Percentiles rank a stretch among this genome's conserved stretches.
phyloP scores from a whole-genome alignment of 768 basidiomycete genomes.

The Russula griseocarnosa region DNA sequence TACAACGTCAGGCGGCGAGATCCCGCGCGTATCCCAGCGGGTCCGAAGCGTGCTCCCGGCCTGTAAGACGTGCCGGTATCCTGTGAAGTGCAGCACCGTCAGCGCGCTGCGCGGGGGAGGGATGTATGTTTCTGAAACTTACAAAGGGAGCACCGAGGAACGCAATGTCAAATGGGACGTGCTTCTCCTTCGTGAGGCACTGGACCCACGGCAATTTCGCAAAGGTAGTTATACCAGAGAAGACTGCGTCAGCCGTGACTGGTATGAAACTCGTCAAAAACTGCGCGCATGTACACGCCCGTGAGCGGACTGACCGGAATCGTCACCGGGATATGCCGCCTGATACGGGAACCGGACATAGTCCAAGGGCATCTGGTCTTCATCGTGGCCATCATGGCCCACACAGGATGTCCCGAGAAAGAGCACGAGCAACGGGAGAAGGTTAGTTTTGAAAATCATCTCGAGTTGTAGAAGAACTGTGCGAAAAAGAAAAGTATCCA shows the following conservation, averaged over 20 bases:
- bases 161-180: constrained; percentile 69
- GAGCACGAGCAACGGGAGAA: constrained; percentile 9
- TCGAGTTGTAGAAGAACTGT: background rate
- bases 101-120: background rate
- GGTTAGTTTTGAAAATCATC: constrained; percentile 4
- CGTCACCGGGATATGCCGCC: constrained; percentile 51
- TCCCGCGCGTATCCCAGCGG: constrained; percentile 76
- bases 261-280: background rate
- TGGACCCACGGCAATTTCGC: constrained; percentile 83
- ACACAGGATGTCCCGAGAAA: constrained; percentile 23
- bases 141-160: constrained; percentile 79
- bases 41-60: constrained; percentile 82
- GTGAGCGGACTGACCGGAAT: constrained; percentile 45
- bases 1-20: constrained; percentile 71
- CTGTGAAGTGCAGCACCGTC: constrained; percentile 33
- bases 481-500: background rate
- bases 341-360: constrained; percentile 66
- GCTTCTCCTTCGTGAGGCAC: constrained; percentile 62
- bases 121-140: constrained; percentile 29
- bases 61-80: constrained; percentile 75
- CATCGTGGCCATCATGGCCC: constrained; percentile 40
- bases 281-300: background rate
- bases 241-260: constrained; percentile 76
- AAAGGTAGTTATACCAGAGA: constrained; percentile 81
- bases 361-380: constrained; percentile 58